A percentile compares a stretch with the other conserved stretches of the same genome.
These are phyloP conservation scores for Iberis amara DNA, from an alignment of 441 rosid species.

Conservation along the genomic window DNA sequence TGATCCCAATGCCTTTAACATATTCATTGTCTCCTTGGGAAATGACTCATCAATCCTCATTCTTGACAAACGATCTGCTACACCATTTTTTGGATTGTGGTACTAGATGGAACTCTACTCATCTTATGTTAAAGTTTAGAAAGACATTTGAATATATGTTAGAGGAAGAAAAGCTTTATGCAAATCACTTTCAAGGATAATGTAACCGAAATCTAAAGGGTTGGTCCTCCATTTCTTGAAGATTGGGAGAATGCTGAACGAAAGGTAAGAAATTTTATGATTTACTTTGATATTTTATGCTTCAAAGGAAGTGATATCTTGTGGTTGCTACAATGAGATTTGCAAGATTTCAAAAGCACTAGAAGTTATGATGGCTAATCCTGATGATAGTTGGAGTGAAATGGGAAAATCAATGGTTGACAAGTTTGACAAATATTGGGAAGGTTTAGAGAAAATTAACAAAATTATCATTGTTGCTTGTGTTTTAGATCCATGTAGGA, in stretches of 20 bases:
- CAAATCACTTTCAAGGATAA: not conserved
- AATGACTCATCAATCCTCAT: too few relatives aligned
- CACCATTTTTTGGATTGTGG: not conserved
- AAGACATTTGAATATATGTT: not conserved
- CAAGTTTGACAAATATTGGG: conserved; percentile 1
- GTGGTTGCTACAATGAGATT: not conserved
- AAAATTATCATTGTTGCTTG: not conserved
- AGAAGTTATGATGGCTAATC: not conserved
- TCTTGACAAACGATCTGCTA: too few relatives aligned
- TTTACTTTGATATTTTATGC: not conserved
- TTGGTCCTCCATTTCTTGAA: not conserved
- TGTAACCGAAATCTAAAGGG: not conserved
- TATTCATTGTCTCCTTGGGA: too few relatives aligned
- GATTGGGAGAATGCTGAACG: not conserved
- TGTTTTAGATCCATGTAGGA: not conserved
- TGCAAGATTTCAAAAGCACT: not conserved
- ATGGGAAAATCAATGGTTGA: not conserved
- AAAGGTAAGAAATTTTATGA: not conserved
- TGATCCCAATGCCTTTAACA: too few relatives aligned
- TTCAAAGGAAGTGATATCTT: not conserved
- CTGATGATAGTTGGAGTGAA: not conserved
- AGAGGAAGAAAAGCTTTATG: not conserved
- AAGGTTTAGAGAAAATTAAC: not conserved
- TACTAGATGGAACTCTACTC: not conserved
- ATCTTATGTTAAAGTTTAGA: not conserved